These are phyloP conservation scores for Pseudoscleropodium purum DNA, from an alignment of 225 moss, liverwort and hornwort species.

Conservation along the genomic window DNA sequence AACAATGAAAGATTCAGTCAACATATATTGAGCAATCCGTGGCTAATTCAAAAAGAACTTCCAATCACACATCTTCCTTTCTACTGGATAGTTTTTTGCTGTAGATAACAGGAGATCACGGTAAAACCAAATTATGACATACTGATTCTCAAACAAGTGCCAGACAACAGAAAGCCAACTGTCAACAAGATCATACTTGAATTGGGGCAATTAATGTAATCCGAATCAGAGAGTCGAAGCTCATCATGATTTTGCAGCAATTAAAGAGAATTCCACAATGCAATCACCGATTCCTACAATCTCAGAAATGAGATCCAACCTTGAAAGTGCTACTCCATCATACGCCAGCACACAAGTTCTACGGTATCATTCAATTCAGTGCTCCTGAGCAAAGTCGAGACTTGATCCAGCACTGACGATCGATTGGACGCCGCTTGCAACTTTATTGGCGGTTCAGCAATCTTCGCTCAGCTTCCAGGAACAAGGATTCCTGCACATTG, in stretches of 20 bases:
- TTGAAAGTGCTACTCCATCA: neutral
- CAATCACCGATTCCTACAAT: neutral
- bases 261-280: neutral
- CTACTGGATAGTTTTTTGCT: neutral
- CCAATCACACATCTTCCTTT: neutral
- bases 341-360: neutral
- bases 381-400: neutral
- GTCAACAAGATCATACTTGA: neutral
- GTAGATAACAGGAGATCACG: neutral
- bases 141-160: neutral
- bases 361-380: too few relatives aligned
- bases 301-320: neutral
- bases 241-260: neutral
- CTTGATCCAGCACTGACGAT: neutral
- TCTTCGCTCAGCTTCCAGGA: neutral
- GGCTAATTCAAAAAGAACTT: neutral
- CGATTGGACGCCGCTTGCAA: neutral
- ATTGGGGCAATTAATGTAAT: neutral
- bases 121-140: neutral
- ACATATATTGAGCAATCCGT: neutral
- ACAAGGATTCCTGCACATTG: constrained; percentile 9
- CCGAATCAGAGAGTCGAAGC: neutral
- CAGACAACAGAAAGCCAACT: neutral
- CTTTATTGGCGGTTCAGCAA: neutral
- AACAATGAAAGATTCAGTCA: neutral